phyloP scores from a whole-genome alignment of 352 stramenopile species.

The Pseudoperonospora humuli region DNA sequence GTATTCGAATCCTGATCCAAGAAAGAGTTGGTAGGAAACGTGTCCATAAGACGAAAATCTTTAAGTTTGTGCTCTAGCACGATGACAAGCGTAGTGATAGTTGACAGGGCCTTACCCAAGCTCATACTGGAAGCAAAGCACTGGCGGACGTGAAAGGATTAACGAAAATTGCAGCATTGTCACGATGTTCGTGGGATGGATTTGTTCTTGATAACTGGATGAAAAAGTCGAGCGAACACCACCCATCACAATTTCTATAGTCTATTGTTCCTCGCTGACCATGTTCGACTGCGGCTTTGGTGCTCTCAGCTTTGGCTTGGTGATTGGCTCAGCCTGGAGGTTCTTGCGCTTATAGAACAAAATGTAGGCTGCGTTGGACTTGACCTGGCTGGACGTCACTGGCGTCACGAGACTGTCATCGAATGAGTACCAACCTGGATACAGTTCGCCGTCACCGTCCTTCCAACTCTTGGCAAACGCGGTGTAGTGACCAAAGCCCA shows the following conservation, averaged over 20 bases:
- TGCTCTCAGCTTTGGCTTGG: constrained; percentile 6
- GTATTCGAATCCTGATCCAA: too few relatives aligned
- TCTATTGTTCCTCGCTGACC: constrained; percentile 2
- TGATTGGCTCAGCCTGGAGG: constrained; percentile 12
- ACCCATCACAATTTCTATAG: too few relatives aligned
- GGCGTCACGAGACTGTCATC: constrained; percentile 73
- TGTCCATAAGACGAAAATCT: too few relatives aligned
- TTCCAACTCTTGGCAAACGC: constrained; percentile 74
- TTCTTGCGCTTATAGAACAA: constrained; percentile 83
- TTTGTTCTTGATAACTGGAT: too few relatives aligned
- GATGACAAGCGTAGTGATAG: too few relatives aligned
- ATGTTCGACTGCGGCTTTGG: not conserved
- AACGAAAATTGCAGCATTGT: too few relatives aligned
- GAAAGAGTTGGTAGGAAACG: too few relatives aligned
- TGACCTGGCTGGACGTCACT: constrained; percentile 47
- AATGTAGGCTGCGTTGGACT: constrained; percentile 82
- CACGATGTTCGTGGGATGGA: too few relatives aligned
- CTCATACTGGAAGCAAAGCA: too few relatives aligned
- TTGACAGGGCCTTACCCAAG: too few relatives aligned
- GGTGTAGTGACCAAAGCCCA: constrained; percentile 89
- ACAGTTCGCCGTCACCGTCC: constrained; percentile 41
- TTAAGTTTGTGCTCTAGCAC: too few relatives aligned
- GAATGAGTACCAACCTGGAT: constrained; percentile 76
- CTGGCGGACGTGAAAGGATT: too few relatives aligned
- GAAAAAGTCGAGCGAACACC: not conserved